phyloP scores from a whole-genome alignment of 768 basidiomycete species.

The Tubosaeta brunneosetosa region DNA sequence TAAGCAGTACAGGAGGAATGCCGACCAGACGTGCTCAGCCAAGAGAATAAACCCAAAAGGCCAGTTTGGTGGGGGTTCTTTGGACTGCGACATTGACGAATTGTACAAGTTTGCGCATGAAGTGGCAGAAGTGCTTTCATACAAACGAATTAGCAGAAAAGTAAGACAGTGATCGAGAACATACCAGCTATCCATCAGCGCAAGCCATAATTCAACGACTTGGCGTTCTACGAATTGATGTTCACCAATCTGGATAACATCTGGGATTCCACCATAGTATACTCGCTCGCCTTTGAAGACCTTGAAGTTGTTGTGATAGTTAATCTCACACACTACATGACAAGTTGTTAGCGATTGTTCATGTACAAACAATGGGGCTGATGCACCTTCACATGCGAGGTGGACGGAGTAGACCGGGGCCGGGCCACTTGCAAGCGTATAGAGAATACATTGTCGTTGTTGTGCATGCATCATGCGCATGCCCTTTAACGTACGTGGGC shows the following conservation, averaged over 20 bases:
- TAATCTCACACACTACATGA: neutral
- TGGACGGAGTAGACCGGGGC: neutral
- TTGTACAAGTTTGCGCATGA: neutral
- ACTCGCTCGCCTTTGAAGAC: neutral
- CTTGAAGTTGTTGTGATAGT: slow-evolving; percentile 6
- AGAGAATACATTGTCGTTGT: neutral
- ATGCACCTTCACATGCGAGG: neutral
- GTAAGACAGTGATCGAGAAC: too few species aligned
- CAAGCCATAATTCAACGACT: neutral
- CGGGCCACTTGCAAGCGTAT: neutral
- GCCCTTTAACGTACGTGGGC: neutral
- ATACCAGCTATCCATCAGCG: neutral
- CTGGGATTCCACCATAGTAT: neutral
- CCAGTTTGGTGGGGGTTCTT: neutral
- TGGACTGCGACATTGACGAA: neutral
- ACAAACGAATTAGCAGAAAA: too few species aligned
- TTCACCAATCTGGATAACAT: neutral
- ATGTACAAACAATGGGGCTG: neutral
- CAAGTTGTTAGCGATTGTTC: neutral
- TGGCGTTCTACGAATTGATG: neutral
- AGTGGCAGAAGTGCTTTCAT: neutral
- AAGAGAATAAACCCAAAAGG: neutral
- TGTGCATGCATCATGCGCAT: neutral
- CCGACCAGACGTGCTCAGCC: neutral
- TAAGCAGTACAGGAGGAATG: neutral